Percentiles rank a stretch among this genome's conserved stretches.
These are phyloP conservation scores for Alternaria panax DNA, from an alignment of 2,329 filamentous ascomycete genomes.

Conservation along the genomic window DNA sequence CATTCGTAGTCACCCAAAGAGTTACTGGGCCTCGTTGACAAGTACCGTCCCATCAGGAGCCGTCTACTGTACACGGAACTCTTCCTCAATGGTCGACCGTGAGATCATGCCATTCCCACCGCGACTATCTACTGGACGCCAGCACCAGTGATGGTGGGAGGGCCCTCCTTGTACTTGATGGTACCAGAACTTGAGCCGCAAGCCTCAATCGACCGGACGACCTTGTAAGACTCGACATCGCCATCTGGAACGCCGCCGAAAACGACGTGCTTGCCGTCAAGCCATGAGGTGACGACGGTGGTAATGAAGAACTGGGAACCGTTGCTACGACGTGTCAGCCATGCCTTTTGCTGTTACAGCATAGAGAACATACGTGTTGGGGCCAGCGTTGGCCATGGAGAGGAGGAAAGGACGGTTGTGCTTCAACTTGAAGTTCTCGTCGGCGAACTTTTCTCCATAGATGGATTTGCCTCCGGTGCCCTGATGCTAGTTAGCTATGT, in stretches of 20 bases:
- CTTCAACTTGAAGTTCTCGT: slow-evolving; percentile 86
- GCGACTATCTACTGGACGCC: slow-evolving; percentile 55
- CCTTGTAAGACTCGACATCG: slow-evolving; percentile 60
- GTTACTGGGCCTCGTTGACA: background rate
- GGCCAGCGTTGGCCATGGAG: slow-evolving; percentile 95
- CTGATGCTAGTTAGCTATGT: slow-evolving; percentile 55
- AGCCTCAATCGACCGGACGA: slow-evolving; percentile 67
- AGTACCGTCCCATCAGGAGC: slow-evolving; percentile 1
- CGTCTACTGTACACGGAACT: slow-evolving; percentile 6
- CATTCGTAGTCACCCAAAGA: slow-evolving; percentile 4
- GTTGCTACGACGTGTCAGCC: slow-evolving; percentile 59
- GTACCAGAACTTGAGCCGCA: slow-evolving; percentile 63
- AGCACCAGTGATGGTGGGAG: slow-evolving; percentile 61
- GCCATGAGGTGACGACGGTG: slow-evolving; percentile 71
- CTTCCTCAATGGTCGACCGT: background rate
- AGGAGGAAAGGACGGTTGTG: slow-evolving; percentile 80
- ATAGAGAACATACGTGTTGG: slow-evolving; percentile 74
- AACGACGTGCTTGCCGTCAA: slow-evolving; percentile 83
- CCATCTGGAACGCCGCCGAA: slow-evolving; percentile 74
- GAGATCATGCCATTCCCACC: background rate
- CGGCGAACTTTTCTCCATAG: slow-evolving; percentile 92
- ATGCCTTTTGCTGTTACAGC: background rate
- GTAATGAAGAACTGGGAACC: slow-evolving; percentile 78
- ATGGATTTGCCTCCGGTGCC: slow-evolving; percentile 92
- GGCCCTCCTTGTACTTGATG: slow-evolving; percentile 59